Evolutionary conservation across 2,329 filamentous ascomycete genomes (phyloP), one percentile per base, ranked within the genome.

Genomic region (Aspergillus versicolor): DNA sequence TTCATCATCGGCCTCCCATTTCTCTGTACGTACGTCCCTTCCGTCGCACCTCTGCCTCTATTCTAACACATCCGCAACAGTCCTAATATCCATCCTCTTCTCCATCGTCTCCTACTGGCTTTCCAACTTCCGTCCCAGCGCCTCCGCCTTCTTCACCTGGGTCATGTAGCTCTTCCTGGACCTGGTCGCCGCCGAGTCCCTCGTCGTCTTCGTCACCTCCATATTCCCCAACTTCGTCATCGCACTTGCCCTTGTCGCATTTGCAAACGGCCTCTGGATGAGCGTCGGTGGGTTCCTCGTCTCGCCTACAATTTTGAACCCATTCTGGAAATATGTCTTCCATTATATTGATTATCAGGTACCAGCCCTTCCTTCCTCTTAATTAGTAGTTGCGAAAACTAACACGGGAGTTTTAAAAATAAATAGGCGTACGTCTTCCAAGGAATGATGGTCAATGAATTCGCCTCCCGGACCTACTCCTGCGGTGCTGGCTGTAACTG

Each of bases 391-490:
- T 42, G n/a, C 8, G 9, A 37, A 48, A 8, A 38, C 32, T 50
- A 30, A 30, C 8, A 27, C 24, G 24, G 8, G 24, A 27, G 7
- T 27, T 30, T 30, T 30, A 30, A 30, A 30, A 30, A 30, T 41
- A 12, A 21, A 4, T 50, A 80, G 75, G 79, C 81, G 42, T 95
- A 92, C 65, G 91, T 95, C 3, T 96, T 95, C 70, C 85, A 93
- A 69, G 91, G 90, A 13, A 94, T 96, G 91, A 94, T 95, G 90
- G 86, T 93, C 52, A 95, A 94, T 67, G 90, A 96, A 75, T 94
- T 96, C 70, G 77, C 78, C 1, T 63, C 82, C 17, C 79, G 89
- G 13, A 81, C 77, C 3, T 95, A 90, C 71, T 70, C 74, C 3
- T 93, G 90, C 68, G 74, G 79, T 61, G 59, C 68, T 0, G 73